These are phyloP conservation scores for Globisporangium recalcitrans DNA, from an alignment of 352 stramenopile genomes.

Conservation along the genomic window DNA sequence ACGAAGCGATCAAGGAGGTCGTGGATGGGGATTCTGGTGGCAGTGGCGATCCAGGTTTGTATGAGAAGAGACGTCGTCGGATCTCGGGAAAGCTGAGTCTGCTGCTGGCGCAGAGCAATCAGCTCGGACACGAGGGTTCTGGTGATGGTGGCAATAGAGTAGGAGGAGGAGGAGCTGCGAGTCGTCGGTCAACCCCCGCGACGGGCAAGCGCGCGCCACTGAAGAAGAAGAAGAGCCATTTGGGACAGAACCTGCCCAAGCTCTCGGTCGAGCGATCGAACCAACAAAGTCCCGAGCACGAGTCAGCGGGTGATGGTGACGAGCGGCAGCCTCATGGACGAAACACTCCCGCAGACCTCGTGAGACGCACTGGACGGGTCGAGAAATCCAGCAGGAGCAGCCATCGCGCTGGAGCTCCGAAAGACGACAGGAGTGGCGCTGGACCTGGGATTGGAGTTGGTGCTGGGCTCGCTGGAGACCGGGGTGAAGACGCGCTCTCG, in stretches of 20 bases:
- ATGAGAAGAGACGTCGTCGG: background rate
- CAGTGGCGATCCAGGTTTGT: background rate
- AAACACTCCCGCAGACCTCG: background rate
- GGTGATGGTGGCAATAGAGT: background rate
- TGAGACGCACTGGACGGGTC: background rate
- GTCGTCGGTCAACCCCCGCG: background rate
- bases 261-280: background rate
- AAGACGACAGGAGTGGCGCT: background rate
- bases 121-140: slow-evolving; percentile 5
- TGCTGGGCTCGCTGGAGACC: slow-evolving; percentile 3
- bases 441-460: background rate
- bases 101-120: slow-evolving; percentile 16
- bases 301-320: background rate
- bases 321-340: background rate
- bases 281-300: background rate
- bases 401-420: background rate
- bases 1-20: slow-evolving; percentile 57
- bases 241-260: background rate
- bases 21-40: slow-evolving; percentile 15
- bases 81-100: slow-evolving; percentile 13
- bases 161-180: background rate
- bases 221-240: background rate
- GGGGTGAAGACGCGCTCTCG: slow-evolving; percentile 24
- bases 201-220: background rate
- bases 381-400: background rate